Evolutionary conservation across 768 basidiomycete species (phyloP).

Genomic region (Podaxis pistillaris): DNA sequence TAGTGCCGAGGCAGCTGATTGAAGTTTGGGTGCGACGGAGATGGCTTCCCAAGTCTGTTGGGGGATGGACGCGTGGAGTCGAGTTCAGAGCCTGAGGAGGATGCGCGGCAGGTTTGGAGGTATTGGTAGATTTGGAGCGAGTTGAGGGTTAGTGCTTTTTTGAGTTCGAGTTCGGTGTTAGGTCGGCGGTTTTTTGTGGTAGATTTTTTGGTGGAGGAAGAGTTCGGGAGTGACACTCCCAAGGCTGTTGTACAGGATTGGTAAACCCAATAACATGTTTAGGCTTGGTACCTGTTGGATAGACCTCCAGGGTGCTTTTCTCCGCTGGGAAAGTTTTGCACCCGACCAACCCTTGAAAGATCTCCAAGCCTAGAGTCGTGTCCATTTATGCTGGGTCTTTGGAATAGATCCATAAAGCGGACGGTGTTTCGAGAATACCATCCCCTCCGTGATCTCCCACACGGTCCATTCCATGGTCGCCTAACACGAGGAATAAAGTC

Average conservation of each 20-base stretch:
- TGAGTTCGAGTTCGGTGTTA: constrained; percentile 33
- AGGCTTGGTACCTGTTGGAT: constrained; percentile 89
- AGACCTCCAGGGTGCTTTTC: constrained; percentile 48
- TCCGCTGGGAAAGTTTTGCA: constrained; percentile 60
- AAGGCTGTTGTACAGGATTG: constrained; percentile 95
- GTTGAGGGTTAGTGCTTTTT: constrained; percentile 66
- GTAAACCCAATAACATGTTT: constrained; percentile 85
- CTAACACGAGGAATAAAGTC: constrained; percentile 86
- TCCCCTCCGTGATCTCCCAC: constrained; percentile 97
- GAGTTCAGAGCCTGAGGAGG: constrained; percentile 70
- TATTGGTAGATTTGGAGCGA: constrained; percentile 74
- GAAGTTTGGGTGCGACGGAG: no score
- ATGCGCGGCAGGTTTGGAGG: constrained; percentile 75
- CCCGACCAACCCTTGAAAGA: constrained; percentile 54
- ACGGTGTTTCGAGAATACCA: constrained; percentile 72
- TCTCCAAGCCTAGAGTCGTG: constrained; percentile 19
- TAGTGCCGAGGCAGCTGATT: no score
- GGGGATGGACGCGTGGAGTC: constrained; percentile 52
- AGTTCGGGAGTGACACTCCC: constrained; percentile 90
- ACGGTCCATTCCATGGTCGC: constrained; percentile 97
- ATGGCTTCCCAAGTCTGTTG: constrained; percentile 42
- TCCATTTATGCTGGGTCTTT: constrained; percentile 57
- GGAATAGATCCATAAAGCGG: constrained; percentile 91
- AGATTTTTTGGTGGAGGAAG: constrained; percentile 43
- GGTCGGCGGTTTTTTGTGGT: background rate